phyloP scores from a whole-genome alignment of 345 rosid species.

The Combretum micranthum region DNA sequence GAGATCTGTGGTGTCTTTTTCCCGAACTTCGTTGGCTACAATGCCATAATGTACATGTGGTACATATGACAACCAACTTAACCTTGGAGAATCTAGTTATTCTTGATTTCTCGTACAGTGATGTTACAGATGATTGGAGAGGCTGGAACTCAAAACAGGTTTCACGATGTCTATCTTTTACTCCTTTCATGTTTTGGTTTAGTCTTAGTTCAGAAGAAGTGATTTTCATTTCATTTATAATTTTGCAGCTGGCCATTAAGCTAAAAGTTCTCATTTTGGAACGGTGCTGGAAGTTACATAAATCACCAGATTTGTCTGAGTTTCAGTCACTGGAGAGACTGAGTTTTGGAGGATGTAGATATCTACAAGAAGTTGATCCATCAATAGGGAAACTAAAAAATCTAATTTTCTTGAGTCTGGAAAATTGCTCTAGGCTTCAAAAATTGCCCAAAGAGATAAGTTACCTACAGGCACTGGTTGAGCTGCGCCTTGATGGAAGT shows the following conservation, averaged over 20 bases:
- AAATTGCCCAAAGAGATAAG: neutral
- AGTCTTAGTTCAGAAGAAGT: neutral
- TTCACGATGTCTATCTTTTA: neutral
- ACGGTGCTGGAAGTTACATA: neutral
- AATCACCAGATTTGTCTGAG: neutral
- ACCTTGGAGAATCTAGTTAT: neutral
- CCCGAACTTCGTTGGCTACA: neutral
- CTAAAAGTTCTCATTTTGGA: neutral
- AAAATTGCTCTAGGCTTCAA: fast-evolving
- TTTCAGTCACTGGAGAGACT: conserved; percentile 1
- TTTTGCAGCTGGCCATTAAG: neutral
- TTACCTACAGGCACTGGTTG: neutral
- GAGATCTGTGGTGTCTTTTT: conserved; percentile 2
- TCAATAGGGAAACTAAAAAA: neutral
- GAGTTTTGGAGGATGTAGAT: neutral
- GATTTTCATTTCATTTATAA: too few species aligned
- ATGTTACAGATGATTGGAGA: neutral
- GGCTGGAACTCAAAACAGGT: neutral
- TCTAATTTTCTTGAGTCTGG: neutral
- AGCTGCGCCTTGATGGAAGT: conserved; percentile 1
- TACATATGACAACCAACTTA: neutral
- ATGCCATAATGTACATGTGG: too few species aligned
- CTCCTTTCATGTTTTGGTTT: too few species aligned
- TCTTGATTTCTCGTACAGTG: neutral
- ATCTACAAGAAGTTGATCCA: neutral